These are phyloP conservation scores for Claviceps cyperi DNA, from an alignment of 2,329 filamentous ascomycete genomes.

Conservation along the genomic window DNA sequence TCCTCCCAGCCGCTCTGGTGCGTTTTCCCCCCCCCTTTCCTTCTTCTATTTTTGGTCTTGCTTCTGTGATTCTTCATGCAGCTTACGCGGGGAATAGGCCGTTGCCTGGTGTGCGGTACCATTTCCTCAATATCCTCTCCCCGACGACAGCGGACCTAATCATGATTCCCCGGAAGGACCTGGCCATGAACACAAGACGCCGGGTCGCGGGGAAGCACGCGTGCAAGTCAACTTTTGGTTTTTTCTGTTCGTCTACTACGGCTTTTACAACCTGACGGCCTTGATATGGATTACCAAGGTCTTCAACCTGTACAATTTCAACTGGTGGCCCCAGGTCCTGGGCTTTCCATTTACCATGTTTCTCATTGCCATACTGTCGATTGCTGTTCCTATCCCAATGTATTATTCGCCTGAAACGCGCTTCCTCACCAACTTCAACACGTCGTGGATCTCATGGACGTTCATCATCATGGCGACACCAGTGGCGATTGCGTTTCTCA, in stretches of 20 bases:
- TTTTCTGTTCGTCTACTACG: constrained; percentile 56
- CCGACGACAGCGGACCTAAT: constrained; percentile 21
- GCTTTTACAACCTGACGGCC: constrained; percentile 52
- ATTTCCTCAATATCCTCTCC: constrained; percentile 47
- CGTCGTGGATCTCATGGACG: constrained; percentile 54
- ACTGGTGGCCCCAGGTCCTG: constrained; percentile 54
- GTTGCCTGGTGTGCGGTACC: constrained; percentile 52
- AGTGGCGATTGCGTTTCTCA: constrained; percentile 49
- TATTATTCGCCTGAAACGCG: constrained; percentile 39
- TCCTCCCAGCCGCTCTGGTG: constrained; percentile 46
- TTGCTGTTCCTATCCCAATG: constrained; percentile 43
- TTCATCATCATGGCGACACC: constrained; percentile 58
- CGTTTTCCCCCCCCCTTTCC: constrained; percentile 12
- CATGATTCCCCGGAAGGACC: constrained; percentile 10
- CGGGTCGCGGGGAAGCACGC: constrained; percentile 47
- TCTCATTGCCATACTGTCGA: constrained; percentile 44
- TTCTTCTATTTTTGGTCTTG: not conserved
- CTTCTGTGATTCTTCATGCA: not conserved
- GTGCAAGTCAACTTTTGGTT: constrained; percentile 59
- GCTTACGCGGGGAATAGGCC: constrained; percentile 24
- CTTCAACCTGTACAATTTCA: constrained; percentile 56
- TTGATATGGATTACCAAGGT: constrained; percentile 59
- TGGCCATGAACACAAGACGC: constrained; percentile 22
- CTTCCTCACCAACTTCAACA: constrained; percentile 47
- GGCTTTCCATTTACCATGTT: constrained; percentile 51